Conservation (phyloP, 257 asterid species). For the Scutellaria minor region DNA sequence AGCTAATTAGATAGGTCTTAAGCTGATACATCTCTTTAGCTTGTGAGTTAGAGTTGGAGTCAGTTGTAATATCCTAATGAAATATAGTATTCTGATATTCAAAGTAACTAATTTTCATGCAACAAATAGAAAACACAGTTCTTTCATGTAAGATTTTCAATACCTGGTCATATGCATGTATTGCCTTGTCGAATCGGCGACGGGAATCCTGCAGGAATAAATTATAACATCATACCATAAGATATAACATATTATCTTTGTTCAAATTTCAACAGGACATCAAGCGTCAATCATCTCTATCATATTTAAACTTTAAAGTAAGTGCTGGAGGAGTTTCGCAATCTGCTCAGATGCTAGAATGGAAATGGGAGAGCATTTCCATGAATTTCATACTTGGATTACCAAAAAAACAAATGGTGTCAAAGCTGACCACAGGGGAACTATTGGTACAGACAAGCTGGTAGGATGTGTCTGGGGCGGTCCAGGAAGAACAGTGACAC, state of each 20-base stretch:
- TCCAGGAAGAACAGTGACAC: no score
- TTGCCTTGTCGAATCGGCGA: conserved; percentile 87
- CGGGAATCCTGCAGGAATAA: conserved; percentile 82
- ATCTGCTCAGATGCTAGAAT: not conserved
- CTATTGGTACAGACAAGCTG: no score
- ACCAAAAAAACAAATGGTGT: not conserved
- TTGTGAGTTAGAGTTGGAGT: conserved; percentile 4
- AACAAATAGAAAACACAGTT: conserved; percentile 1
- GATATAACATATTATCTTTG: conserved; percentile 16
- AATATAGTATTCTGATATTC: not conserved
- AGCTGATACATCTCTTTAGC: not conserved
- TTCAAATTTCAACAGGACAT: conserved; percentile 31
- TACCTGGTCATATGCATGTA: conserved; percentile 86
- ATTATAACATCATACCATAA: conserved; percentile 35
- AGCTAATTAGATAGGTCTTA: not conserved
- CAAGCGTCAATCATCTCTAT: conserved; percentile 26
- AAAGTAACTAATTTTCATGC: not conserved
- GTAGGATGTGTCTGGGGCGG: no score
- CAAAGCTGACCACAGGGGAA: no score
- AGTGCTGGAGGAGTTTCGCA: not conserved
- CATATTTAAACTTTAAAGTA: not conserved
- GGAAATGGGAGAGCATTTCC: not conserved
- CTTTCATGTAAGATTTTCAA: conserved; percentile 28
- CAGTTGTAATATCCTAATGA: not conserved
- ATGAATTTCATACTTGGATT: not conserved